phyloP scores from a whole-genome alignment of 2,329 filamentous ascomycete species.

The Calonectria crousiana region DNA sequence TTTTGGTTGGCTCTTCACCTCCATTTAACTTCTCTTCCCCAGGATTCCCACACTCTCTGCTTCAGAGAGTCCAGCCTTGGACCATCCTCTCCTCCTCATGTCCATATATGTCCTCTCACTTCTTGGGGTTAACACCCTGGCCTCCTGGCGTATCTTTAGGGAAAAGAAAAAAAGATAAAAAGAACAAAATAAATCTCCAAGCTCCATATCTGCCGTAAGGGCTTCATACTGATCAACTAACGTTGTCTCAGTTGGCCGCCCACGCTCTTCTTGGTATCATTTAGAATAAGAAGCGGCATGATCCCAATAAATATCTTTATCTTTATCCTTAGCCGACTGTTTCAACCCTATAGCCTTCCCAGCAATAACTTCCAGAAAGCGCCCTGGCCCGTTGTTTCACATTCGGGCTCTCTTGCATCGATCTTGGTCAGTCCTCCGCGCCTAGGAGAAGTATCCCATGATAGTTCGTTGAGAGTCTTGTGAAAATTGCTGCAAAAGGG shows the following conservation, averaged over 20 bases:
- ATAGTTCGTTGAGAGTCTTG: conserved; percentile 86
- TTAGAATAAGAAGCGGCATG: conserved; percentile 35
- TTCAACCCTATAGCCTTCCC: conserved; percentile 21
- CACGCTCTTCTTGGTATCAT: conserved; percentile 40
- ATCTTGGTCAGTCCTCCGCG: conserved; percentile 10
- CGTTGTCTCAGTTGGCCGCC: conserved; percentile 29
- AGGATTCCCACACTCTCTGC: background rate
- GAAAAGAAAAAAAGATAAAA: conserved; percentile 18
- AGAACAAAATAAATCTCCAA: conserved; percentile 29
- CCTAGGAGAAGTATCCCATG: conserved; percentile 80
- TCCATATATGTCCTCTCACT: conserved; percentile 7
- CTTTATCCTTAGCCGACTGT: conserved; percentile 27
- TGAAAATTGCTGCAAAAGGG: conserved; percentile 80
- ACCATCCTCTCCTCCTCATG: background rate
- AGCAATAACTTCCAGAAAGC: conserved; percentile 28
- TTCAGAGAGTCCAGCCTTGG: conserved; percentile 1
- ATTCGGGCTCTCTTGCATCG: conserved; percentile 17
- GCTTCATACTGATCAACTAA: conserved; percentile 25
- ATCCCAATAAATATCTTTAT: conserved; percentile 37
- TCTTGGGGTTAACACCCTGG: conserved; percentile 8
- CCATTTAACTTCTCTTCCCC: background rate
- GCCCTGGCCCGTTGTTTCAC: conserved; percentile 5
- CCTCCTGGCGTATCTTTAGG: conserved; percentile 9
- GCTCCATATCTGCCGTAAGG: conserved; percentile 24
- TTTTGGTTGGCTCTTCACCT: background rate